These are phyloP conservation scores for Hyaloscypha finlandica DNA, from an alignment of 495 filamentous ascomycete species.

Conservation along the genomic window DNA sequence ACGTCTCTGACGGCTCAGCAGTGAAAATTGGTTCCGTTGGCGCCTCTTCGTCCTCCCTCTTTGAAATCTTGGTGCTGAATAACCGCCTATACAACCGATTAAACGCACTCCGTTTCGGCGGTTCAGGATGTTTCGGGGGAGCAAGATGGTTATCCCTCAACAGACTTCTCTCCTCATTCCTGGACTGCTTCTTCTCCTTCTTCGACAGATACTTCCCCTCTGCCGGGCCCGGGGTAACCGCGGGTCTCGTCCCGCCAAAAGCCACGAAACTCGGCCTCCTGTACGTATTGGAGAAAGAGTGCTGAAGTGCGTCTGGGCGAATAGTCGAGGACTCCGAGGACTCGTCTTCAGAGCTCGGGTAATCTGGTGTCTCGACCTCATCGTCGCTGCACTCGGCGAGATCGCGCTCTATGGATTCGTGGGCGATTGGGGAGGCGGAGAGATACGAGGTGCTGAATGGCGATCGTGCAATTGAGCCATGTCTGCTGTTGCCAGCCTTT, in stretches of 20 bases:
- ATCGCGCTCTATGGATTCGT: constrained; percentile 70
- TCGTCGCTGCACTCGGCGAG: constrained; percentile 43
- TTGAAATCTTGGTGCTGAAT: constrained; percentile 49
- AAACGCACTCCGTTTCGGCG: constrained; percentile 15
- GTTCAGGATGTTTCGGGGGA: constrained; percentile 57
- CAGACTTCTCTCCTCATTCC: constrained; percentile 71
- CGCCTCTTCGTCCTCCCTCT: constrained; percentile 33
- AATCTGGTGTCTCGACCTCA: constrained; percentile 41
- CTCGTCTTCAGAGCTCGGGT: constrained; percentile 28
- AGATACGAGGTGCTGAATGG: constrained; percentile 46
- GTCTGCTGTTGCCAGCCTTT: constrained; percentile 4
- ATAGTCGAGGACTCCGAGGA: constrained; percentile 50
- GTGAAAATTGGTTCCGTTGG: constrained; percentile 13
- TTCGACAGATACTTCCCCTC: constrained; percentile 56
- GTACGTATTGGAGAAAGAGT: constrained; percentile 70
- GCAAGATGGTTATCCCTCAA: constrained; percentile 77
- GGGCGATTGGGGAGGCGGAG: constrained; percentile 65
- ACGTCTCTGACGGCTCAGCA: constrained; percentile 40
- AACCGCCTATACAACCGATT: constrained; percentile 40
- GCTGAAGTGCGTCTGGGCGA: constrained; percentile 42
- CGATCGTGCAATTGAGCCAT: constrained; percentile 28
- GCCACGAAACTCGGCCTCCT: constrained; percentile 66
- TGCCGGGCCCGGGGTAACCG: constrained; percentile 42
- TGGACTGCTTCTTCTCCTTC: constrained; percentile 47
- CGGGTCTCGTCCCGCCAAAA: constrained; percentile 55